Base-by-base conservation (phyloP, 805 yeast species). In the Candida verbasci region DNA sequence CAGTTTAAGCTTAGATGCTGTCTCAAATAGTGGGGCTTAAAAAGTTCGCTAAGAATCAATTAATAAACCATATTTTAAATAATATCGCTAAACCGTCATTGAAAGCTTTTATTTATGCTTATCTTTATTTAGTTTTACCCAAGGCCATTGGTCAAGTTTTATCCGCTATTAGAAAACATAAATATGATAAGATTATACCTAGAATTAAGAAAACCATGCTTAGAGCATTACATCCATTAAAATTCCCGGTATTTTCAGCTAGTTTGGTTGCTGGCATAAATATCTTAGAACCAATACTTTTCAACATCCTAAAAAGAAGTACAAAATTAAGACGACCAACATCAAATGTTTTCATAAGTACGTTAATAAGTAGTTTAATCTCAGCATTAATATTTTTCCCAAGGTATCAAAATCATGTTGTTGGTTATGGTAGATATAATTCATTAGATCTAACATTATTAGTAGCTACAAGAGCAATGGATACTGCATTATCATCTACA, bases 381-480 rank as follows among this genome's bases (percentile, higher is more conserved):
- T 49, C 62, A 12, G 55, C 68, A 0, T 22, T 50, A 12, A 24
- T 51, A 6, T 44, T 53, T 10, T 64, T 64, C 45, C 60, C 60
- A 4, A 35, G 38, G n/a, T 64, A 52, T 43, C 70, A 64, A 45
- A 45, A 40, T 28, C 62, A 58, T 39, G 49, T 58, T 16, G 38
- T 53, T 24, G 43, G 48, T 11, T 49, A 54, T 34, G 58, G 59
- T 14, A 47, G 68, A 24, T 56, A 52, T 41, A 46, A 50, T 39
- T 58, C 68, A 17, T 47, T 62, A 23, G 70, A 64, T 39, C 50
- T 64, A 35, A 62, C 68, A 3, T 50, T 64, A 17, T 51, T 64
- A 37, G 49, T 64, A 26, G 55, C 54, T 6, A 58, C 62, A 4
- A 53, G 70, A 33, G 66, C 68, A 10, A 30, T 55, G 20, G 70